Percentiles rank a stretch among this genome's conserved stretches.
Evolutionary conservation across 139 green algal species (phyloP).

Genomic region (Coelastrella sp.): DNA sequence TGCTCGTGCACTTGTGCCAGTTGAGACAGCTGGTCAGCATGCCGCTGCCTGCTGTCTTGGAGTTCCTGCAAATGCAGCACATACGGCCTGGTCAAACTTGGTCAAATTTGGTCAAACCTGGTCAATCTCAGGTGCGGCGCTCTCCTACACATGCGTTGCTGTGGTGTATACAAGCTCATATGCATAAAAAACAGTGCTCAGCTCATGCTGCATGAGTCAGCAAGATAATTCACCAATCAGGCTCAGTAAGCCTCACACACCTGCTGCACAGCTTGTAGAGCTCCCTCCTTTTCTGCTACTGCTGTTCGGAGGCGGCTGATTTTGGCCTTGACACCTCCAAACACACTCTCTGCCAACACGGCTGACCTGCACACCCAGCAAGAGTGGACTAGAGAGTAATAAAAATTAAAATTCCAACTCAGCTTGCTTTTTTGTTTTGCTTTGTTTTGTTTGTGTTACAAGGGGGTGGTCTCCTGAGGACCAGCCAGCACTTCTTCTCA

Average conservation of each 20-base stretch:
- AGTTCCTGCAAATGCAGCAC: constrained; percentile 50
- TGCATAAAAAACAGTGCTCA: no score
- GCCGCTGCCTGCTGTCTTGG: constrained; percentile 13
- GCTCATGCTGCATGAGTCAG: no score
- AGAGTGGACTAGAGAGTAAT: no score
- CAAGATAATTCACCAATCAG: no score
- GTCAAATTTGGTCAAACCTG: background rate
- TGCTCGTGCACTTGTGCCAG: constrained; percentile 12
- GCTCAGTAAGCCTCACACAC: background rate
- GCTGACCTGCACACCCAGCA: constrained; percentile 34
- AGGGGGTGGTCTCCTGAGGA: no score
- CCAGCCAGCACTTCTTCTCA: no score
- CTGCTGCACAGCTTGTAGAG: constrained; percentile 46
- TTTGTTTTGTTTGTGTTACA: no score
- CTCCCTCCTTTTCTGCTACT: constrained; percentile 45
- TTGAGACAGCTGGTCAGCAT: constrained; percentile 13
- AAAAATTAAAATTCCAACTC: no score
- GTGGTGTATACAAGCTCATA: no score
- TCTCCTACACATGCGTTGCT: no score
- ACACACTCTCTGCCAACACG: constrained; percentile 64
- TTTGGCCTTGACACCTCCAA: constrained; percentile 64
- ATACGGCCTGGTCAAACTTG: background rate
- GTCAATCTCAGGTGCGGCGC: background rate
- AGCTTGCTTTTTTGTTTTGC: no score
- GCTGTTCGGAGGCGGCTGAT: constrained; percentile 59